phyloP scores from a whole-genome alignment of 2,329 filamentous ascomycete genomes.

The Aspergillus hiratsukae region DNA sequence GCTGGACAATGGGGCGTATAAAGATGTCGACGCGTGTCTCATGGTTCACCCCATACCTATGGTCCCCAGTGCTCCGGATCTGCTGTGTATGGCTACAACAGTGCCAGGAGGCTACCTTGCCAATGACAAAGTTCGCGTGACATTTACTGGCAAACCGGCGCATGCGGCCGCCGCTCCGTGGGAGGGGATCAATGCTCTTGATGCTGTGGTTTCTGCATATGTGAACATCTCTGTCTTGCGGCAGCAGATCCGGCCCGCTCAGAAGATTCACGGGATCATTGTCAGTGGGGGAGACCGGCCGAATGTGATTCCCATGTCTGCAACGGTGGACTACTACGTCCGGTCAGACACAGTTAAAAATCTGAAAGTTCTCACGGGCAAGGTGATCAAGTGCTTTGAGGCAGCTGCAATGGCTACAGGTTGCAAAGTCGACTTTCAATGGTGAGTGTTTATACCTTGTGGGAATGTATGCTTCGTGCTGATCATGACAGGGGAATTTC shows the following conservation, averaged over 20 bases:
- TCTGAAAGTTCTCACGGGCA: slow-evolving; percentile 27
- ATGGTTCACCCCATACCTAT: slow-evolving; percentile 38
- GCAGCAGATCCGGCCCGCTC: slow-evolving; percentile 51
- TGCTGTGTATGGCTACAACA: slow-evolving; percentile 20
- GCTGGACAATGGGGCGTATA: slow-evolving; percentile 40
- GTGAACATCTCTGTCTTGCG: slow-evolving; percentile 47
- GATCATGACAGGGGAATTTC: slow-evolving; percentile 22
- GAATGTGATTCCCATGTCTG: slow-evolving; percentile 53
- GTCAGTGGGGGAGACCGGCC: slow-evolving; percentile 49
- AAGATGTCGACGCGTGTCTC: slow-evolving; percentile 33
- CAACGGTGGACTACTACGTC: slow-evolving; percentile 43
- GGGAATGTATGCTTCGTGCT: neutral
- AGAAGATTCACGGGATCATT: slow-evolving; percentile 51
- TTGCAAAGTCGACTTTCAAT: slow-evolving; percentile 26
- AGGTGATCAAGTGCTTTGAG: slow-evolving; percentile 28
- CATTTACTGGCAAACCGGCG: slow-evolving; percentile 48
- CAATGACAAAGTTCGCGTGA: slow-evolving; percentile 30
- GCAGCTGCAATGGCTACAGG: slow-evolving; percentile 30
- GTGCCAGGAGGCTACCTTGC: slow-evolving; percentile 26
- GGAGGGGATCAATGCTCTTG: slow-evolving; percentile 56
- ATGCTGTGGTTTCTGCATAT: slow-evolving; percentile 49
- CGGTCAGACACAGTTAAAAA: slow-evolving; percentile 39
- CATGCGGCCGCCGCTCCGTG: slow-evolving; percentile 54
- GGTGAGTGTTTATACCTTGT: slow-evolving; percentile 11
- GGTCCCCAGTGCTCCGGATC: slow-evolving; percentile 16